These are phyloP conservation scores for Lagerstroemia speciosa DNA, from an alignment of 345 rosid genomes.

Conservation along the genomic window DNA sequence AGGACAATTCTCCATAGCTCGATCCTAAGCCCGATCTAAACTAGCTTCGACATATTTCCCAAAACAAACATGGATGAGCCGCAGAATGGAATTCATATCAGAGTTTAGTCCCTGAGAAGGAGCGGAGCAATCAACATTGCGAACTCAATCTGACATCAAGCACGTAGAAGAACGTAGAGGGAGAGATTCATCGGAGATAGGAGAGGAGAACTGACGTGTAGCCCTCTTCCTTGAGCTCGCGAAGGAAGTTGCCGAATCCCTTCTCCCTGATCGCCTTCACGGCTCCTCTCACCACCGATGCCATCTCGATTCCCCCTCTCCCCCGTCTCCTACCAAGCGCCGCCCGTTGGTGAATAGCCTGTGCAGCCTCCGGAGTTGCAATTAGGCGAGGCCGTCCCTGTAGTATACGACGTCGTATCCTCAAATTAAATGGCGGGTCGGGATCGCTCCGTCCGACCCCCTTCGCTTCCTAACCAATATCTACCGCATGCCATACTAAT, in stretches of 20 bases:
- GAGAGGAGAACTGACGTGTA: conserved; percentile 34
- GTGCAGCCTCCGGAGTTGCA: too few species aligned
- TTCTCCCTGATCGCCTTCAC: conserved; percentile 56
- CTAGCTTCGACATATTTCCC: neutral
- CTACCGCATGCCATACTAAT: too few species aligned
- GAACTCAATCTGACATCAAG: neutral
- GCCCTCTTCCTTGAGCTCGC: conserved; percentile 70
- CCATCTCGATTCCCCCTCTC: conserved; percentile 39
- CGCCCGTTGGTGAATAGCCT: neutral
- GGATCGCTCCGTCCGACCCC: too few species aligned
- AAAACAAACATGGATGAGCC: neutral
- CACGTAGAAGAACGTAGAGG: neutral
- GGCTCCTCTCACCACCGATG: conserved; percentile 60
- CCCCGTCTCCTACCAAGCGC: conserved; percentile 1
- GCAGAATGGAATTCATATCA: neutral
- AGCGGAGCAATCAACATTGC: neutral
- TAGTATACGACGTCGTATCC: too few species aligned
- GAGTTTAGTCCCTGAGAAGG: neutral
- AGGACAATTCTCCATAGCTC: neutral
- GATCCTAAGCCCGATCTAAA: neutral
- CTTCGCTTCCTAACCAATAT: too few species aligned
- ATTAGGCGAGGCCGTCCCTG: too few species aligned
- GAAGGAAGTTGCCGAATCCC: conserved; percentile 57
- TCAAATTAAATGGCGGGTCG: too few species aligned
- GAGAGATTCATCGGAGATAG: neutral